Conservation (phyloP, 2,329 filamentous ascomycete species). For the Aspergillus sp. region DNA sequence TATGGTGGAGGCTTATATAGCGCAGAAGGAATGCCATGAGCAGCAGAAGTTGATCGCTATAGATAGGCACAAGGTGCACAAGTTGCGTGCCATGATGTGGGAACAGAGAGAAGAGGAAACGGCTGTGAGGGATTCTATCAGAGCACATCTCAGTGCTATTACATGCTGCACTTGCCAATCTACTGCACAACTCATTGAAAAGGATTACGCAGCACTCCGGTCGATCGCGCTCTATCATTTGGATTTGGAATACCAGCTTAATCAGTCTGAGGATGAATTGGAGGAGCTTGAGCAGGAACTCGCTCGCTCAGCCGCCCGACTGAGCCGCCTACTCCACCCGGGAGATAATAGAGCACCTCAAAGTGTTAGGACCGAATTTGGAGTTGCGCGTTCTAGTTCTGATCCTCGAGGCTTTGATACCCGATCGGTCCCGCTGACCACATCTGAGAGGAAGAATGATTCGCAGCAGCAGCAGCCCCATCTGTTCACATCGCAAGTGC, state of each 20-base stretch:
- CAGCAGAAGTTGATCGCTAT: constrained; percentile 20
- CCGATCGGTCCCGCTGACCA: neutral
- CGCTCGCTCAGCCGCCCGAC: constrained; percentile 19
- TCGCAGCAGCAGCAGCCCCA: neutral
- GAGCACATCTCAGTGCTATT: constrained; percentile 23
- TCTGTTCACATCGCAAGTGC: neutral
- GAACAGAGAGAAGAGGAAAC: constrained; percentile 29
- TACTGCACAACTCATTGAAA: constrained; percentile 8
- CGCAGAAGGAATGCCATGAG: neutral
- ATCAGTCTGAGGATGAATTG: constrained; percentile 29
- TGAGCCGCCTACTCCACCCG: neutral
- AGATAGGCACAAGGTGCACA: constrained; percentile 22
- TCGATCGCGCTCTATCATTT: constrained; percentile 24
- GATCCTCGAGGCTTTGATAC: neutral
- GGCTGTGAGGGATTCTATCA: constrained; percentile 21
- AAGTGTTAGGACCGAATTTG: neutral
- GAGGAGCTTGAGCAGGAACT: constrained; percentile 29
- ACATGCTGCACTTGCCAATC: neutral
- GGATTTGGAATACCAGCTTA: constrained; percentile 27
- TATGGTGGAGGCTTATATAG: neutral
- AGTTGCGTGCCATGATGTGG: constrained; percentile 26
- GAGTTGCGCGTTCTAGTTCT: neutral
- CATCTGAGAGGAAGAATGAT: neutral
- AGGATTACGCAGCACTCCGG: constrained; percentile 24
- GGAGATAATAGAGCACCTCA: neutral